Evolutionary conservation across 257 asterid species (phyloP).

Genomic region (Pogostemon cablin): DNA sequence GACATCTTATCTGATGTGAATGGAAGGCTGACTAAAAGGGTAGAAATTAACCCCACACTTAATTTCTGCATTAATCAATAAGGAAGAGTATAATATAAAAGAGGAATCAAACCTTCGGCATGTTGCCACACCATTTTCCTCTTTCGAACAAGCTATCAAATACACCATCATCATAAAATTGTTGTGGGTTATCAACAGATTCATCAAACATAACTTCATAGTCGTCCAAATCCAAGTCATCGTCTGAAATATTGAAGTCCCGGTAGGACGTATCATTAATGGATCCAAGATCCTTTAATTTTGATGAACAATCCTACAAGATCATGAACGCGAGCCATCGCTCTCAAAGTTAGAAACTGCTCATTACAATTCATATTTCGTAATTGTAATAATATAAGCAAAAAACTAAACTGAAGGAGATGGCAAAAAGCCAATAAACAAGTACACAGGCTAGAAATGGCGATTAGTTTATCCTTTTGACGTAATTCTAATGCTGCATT

Average conservation of each 20-base stretch:
- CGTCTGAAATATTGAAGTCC: conserved; percentile 46
- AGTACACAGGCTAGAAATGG: conserved; percentile 11
- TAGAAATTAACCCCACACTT: background rate
- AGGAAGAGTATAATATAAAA: background rate
- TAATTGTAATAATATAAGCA: background rate
- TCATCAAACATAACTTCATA: conserved; percentile 44
- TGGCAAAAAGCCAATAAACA: conserved; percentile 23
- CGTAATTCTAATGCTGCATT: background rate
- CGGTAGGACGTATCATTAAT: conserved; percentile 33
- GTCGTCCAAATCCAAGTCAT: conserved; percentile 50
- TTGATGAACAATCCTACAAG: conserved; percentile 41
- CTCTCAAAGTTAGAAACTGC: conserved; percentile 12
- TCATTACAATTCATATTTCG: background rate
- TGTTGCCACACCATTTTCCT: conserved; percentile 31
- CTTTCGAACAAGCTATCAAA: conserved; percentile 43
- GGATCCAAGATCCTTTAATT: conserved; percentile 33
- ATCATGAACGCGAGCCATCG: conserved; percentile 22
- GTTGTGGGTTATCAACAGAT: conserved; percentile 41
- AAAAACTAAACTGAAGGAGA: conserved; percentile 18
- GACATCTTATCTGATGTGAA: background rate
- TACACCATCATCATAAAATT: conserved; percentile 43
- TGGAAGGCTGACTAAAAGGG: background rate
- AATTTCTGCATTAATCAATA: background rate
- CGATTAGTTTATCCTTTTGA: conserved; percentile 18
- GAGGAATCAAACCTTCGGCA: conserved; percentile 35